Base-by-base conservation (phyloP, 2,329 filamentous ascomycete genomes). In the Calycina marina region DNA sequence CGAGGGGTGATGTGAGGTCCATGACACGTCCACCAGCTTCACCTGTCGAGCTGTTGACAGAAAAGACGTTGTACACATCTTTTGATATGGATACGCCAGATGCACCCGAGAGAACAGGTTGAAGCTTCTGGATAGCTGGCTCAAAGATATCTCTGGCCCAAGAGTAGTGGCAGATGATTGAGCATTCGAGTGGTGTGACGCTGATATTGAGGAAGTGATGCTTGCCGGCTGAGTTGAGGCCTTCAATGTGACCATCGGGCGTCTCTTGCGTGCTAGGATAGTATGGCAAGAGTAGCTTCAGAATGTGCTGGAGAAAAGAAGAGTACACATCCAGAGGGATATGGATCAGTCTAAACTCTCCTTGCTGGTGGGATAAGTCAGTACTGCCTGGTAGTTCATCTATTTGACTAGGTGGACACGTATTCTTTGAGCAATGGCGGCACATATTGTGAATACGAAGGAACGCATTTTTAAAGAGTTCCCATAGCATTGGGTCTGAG, bases 201-300 rank as follows among this genome's bases (percentile, higher is more conserved):
- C 83, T 92, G 45, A 98, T 75, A 55, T 96, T 96, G 53, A 94
- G 69, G 56, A 98, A 96, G 27, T 75, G 74, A 56, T 90, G 79
- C 50, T 67, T 67, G 40, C 63, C 59, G 40, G 68, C 65, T 26
- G 56, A 40, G 3, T 61, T 63, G 26, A 69, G 56, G 12, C 63
- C 66, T 38, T 65, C 60, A 27, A 62, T 51, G 26, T 54, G 40
- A 18, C 47, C 50, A 36, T 55, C 48, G 12, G 45, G 40, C 14
- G 47, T 43, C 12, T 35, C 18, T 15, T 30, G 25, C 47, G 44
- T 32, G 46, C 49, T 37, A 50, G 46, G n/a, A 49, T 51, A 35
- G 49, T 72, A 65, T 10, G 85, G 83, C 34, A 92, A 71, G 28
- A 96, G 68, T 24, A 93, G 67, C 44, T 77, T 75, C n/a, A 94